Evolutionary conservation across 2,329 filamentous ascomycete genomes (phyloP), one percentile per base, ranked within the genome.

Genomic region (Cephalotrichum gorgonifer): DNA sequence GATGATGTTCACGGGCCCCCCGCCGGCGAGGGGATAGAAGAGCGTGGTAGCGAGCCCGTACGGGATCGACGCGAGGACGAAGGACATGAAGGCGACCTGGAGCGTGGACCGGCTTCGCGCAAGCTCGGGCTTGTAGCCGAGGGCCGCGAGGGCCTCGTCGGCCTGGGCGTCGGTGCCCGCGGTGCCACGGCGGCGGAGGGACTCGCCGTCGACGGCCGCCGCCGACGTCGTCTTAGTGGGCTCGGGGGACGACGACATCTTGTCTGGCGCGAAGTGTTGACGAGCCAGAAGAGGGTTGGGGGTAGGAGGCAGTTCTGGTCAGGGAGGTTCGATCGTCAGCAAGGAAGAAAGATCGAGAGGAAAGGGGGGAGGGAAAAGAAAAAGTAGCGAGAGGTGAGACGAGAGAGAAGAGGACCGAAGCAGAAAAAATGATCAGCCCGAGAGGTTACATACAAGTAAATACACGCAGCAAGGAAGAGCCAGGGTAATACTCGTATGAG

Each of bases 41-140:
- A 87, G 63, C 7, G 82, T 87, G 1, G 84, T 88, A 42, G 81
- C 76, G 35, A 88, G 72, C 57, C 84, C 84, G 63, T 86, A 88
- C 9, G 84, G 84, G 53, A 87, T 85, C 3, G 83, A 83, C 44
- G 84, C 83, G 48, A 88, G 75, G 55, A 87, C 83, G 59, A 87
- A 88, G 53, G 81, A 84, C 82, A 85, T 86, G 72, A 85, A 85
- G 56, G 81, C 80, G 48, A 85, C 81, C 63, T 85, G 81, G 54
- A 79, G 70, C 2, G 81, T 85, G 42, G 81, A 85, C 49, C 82
- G 75, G 58, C 75, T 83, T 51, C 82, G 78, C 44, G 72, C 64
- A 51, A 86, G 64, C 64, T 86, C 81, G 49, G 80, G 72, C 62
- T 77, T 79, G 70, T 86, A 85, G 52, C 82, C 82, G 57, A 85